Conservation (phyloP, 2,329 filamentous ascomycete species). For the Aspergillus puulaauensis region DNA sequence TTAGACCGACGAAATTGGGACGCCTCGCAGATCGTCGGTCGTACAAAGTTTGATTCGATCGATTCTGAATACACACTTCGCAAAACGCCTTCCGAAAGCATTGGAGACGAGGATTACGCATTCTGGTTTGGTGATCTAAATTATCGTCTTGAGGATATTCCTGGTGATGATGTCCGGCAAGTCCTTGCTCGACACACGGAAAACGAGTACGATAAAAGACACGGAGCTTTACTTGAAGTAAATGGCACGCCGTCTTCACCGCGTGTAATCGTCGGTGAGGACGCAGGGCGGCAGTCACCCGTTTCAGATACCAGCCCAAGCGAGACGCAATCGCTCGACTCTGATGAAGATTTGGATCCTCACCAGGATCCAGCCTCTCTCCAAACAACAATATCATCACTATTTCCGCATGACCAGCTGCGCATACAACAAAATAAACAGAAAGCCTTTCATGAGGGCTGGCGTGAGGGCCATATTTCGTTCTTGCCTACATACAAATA, state of each 20-base stretch:
- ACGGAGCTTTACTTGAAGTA: slow-evolving; percentile 31
- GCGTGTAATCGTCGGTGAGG: slow-evolving; percentile 10
- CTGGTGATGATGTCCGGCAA: slow-evolving; percentile 84
- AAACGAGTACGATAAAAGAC: slow-evolving; percentile 68
- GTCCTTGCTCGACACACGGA: slow-evolving; percentile 78
- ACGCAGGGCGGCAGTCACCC: slow-evolving; percentile 6
- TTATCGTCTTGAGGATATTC: slow-evolving; percentile 83
- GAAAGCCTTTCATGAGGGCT: slow-evolving; percentile 88
- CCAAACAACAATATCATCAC: slow-evolving; percentile 81
- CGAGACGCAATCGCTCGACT: slow-evolving; percentile 15
- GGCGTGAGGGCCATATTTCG: slow-evolving; percentile 81
- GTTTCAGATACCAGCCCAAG: not conserved
- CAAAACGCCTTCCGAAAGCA: slow-evolving; percentile 57
- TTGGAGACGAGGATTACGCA: slow-evolving; percentile 88
- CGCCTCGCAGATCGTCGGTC: slow-evolving; percentile 70
- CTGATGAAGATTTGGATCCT: slow-evolving; percentile 67
- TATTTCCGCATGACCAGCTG: slow-evolving; percentile 89
- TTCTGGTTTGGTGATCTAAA: slow-evolving; percentile 98
- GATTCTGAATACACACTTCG: slow-evolving; percentile 62
- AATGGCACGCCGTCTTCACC: slow-evolving; percentile 23
- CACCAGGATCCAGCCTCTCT: slow-evolving; percentile 80
- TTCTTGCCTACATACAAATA: slow-evolving; percentile 98
- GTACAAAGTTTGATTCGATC: slow-evolving; percentile 77
- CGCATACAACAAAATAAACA: slow-evolving; percentile 68
- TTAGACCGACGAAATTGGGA: slow-evolving; percentile 91